Evolutionary conservation across 257 asterid genomes (phyloP).

Genomic region (Solanum pinnatisectum): DNA sequence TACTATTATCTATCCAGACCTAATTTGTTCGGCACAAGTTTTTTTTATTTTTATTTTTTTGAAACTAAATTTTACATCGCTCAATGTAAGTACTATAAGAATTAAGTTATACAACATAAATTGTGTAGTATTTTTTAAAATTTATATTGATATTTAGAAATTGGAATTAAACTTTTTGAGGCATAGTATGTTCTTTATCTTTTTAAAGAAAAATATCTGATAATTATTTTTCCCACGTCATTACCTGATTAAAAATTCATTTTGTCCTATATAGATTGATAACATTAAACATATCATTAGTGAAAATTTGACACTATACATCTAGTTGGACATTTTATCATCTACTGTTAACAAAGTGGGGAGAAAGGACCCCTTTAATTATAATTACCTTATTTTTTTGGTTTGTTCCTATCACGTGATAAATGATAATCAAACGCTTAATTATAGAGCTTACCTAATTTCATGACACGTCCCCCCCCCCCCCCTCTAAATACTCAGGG

Average conservation of each 20-base stretch:
- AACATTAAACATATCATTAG: neutral
- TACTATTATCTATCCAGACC: too few species aligned
- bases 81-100: too few species aligned
- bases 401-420: neutral
- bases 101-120: too few species aligned
- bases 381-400: neutral
- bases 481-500: neutral
- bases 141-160: neutral
- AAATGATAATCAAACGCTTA: neutral
- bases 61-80: too few species aligned
- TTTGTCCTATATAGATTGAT: neutral
- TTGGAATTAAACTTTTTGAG: neutral
- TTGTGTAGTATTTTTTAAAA: too few species aligned
- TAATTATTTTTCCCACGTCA: neutral
- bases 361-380: neutral
- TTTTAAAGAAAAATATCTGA: too few species aligned
- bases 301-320: neutral
- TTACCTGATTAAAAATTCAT: neutral
- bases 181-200: neutral
- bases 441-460: neutral
- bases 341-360: neutral
- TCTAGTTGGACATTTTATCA: neutral
- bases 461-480: too few species aligned
- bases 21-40: too few species aligned
- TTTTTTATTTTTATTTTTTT: too few species aligned